phyloP scores from a whole-genome alignment of 2,329 filamentous ascomycete species.

The Hypoxylon sp. region DNA sequence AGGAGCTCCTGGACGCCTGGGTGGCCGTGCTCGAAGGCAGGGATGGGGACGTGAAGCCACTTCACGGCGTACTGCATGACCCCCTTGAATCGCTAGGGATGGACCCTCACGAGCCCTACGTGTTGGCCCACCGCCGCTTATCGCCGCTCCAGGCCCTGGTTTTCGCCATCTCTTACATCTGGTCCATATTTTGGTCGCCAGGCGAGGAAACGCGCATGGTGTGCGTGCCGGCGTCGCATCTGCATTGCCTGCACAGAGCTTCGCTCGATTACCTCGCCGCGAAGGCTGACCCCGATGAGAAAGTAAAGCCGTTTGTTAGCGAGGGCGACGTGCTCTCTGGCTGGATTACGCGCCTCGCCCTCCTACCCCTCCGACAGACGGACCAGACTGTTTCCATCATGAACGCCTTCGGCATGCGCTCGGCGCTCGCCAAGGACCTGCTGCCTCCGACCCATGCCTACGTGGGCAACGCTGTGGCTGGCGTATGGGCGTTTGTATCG shows the following conservation, averaged over 20 bases:
- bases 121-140: conserved; percentile 49
- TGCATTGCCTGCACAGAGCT: conserved; percentile 53
- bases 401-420: conserved; percentile 59
- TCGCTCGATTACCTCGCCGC: conserved; percentile 52
- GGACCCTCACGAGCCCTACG: conserved; percentile 50
- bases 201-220: conserved; percentile 56
- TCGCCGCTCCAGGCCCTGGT: conserved; percentile 50
- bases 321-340: conserved; percentile 63
- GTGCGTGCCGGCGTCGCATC: conserved; percentile 56
- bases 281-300: conserved; percentile 35
- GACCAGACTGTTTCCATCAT: conserved; percentile 55
- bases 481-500: conserved; percentile 45
- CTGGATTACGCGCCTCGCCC: conserved; percentile 57
- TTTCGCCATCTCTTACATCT: conserved; percentile 56
- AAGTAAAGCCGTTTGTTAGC: conserved; percentile 58
- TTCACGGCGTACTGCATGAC: conserved; percentile 57
- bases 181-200: conserved; percentile 53
- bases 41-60: conserved; percentile 58
- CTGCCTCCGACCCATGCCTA: conserved; percentile 50
- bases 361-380: conserved; percentile 46
- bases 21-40: conserved; percentile 61
- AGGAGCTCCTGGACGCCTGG: conserved; percentile 63
- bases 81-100: conserved; percentile 49
- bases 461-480: conserved; percentile 43
- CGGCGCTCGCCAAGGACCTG: conserved; percentile 51